Conservation (phyloP, 257 asterid species). For the Solanum medicagineum region DNA sequence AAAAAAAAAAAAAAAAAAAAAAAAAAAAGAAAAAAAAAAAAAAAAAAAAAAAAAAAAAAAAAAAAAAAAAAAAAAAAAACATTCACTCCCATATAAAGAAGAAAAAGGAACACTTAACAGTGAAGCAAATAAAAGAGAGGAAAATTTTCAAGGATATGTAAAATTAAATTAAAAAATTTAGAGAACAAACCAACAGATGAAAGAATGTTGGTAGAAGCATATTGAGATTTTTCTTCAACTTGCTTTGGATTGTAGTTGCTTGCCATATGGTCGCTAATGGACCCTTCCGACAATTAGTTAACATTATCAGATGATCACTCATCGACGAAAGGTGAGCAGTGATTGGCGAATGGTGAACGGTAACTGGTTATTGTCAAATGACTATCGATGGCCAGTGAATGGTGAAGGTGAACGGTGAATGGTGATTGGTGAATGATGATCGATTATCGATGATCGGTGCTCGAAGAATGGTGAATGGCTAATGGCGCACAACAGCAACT, state of each 20-base stretch:
- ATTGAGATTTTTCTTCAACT: constrained; percentile 57
- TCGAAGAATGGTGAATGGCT: too few relatives aligned
- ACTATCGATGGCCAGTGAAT: too few relatives aligned
- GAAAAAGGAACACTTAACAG: neutral
- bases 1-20: too few relatives aligned
- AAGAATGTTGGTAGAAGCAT: constrained; percentile 41
- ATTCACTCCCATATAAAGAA: neutral
- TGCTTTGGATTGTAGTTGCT: constrained; percentile 77
- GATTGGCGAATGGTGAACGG: too few relatives aligned
- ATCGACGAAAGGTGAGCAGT: too few relatives aligned
- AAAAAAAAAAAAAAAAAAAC: neutral
- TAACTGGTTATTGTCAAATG: too few relatives aligned
- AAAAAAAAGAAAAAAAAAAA: too few relatives aligned
- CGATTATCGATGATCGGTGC: too few relatives aligned
- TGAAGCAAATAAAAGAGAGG: neutral
- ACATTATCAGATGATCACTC: constrained; percentile 20
- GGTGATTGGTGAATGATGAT: neutral
- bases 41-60: too few relatives aligned
- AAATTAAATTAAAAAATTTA: too few relatives aligned
- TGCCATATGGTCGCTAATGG: constrained; percentile 85
- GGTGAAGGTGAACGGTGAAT: too few relatives aligned
- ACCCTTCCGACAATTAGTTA: constrained; percentile 55
- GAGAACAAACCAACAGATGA: constrained; percentile 46
- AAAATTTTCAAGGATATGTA: too few relatives aligned
- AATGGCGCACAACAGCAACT: neutral